Evolutionary conservation across 2,329 filamentous ascomycete genomes (phyloP).

Genomic region (Xylaria sp.): DNA sequence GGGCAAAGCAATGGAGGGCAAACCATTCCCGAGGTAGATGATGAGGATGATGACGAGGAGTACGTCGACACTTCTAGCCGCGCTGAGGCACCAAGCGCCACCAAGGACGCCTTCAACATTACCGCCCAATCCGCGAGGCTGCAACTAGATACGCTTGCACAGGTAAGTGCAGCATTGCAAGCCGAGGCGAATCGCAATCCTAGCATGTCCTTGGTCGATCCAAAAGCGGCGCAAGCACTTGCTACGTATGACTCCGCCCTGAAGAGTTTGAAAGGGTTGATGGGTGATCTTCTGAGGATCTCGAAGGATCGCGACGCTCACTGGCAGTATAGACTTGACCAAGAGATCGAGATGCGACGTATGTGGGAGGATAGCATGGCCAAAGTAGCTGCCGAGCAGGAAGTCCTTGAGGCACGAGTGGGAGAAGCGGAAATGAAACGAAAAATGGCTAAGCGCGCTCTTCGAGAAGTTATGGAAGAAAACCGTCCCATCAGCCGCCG

Average conservation of each 20-base stretch:
- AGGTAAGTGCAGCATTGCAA: slow-evolving; percentile 83
- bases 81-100: slow-evolving; percentile 73
- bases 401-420: slow-evolving; percentile 84
- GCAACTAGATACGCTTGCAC: slow-evolving; percentile 87
- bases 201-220: slow-evolving; percentile 73
- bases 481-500: slow-evolving; percentile 44
- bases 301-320: slow-evolving; percentile 93
- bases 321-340: slow-evolving; percentile 94
- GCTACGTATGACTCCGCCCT: slow-evolving; percentile 89
- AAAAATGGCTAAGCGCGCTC: slow-evolving; percentile 84
- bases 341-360: slow-evolving; percentile 86
- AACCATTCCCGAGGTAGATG: slow-evolving; percentile 48
- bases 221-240: slow-evolving; percentile 76
- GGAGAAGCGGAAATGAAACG: slow-evolving; percentile 90
- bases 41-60: slow-evolving; percentile 67
- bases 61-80: slow-evolving; percentile 82
- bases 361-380: slow-evolving; percentile 99
- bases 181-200: slow-evolving; percentile 74
- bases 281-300: slow-evolving; percentile 88
- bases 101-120: slow-evolving; percentile 94
- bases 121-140: slow-evolving; percentile 93
- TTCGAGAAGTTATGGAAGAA: slow-evolving; percentile 80
- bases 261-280: slow-evolving; percentile 80
- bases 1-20: slow-evolving; percentile 45
- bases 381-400: slow-evolving; percentile 91